Evolutionary conservation across 2,329 filamentous ascomycete species (phyloP).

Genomic region (Biscogniauxia sp.): DNA sequence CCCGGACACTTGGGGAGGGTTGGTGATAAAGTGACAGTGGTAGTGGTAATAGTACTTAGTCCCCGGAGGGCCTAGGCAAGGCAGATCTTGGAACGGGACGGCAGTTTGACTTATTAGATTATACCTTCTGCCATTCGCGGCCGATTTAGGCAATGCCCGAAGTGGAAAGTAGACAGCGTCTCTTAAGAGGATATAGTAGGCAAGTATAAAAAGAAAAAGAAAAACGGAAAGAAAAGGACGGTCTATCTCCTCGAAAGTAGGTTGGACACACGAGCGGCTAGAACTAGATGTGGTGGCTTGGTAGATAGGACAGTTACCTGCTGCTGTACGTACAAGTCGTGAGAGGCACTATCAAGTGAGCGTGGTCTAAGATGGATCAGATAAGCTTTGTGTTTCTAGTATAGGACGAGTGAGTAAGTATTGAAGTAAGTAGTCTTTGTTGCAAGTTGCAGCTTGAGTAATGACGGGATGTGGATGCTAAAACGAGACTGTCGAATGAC

Average conservation of each 20-base stretch:
- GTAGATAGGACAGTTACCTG: slow-evolving; percentile 9
- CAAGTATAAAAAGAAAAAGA: not conserved
- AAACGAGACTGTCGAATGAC: not conserved
- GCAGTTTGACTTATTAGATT: slow-evolving; percentile 30
- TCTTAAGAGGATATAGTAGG: not conserved
- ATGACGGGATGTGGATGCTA: not conserved
- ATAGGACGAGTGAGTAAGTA: slow-evolving; percentile 3
- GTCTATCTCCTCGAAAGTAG: not conserved
- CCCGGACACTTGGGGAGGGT: slow-evolving; percentile 22
- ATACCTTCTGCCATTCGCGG: slow-evolving; percentile 32
- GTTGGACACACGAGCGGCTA: not conserved
- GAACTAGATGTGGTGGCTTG: not conserved
- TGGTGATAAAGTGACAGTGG: slow-evolving; percentile 9
- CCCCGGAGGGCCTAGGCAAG: slow-evolving; percentile 28
- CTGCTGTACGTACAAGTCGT: slow-evolving; percentile 1
- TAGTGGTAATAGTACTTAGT: slow-evolving; percentile 19
- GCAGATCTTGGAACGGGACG: slow-evolving; percentile 31
- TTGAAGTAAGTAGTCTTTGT: slow-evolving; percentile 7
- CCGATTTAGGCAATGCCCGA: slow-evolving; percentile 41
- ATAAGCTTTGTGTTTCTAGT: slow-evolving; percentile 9
- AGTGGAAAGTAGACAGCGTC: slow-evolving; percentile 34
- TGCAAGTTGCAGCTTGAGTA: slow-evolving; percentile 1
- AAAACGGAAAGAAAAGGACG: not conserved
- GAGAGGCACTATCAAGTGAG: slow-evolving; percentile 18
- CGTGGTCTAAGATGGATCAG: slow-evolving; percentile 13